Evolutionary conservation across 75 land plant species (phyloP).

Genomic region (Picea glauca): DNA sequence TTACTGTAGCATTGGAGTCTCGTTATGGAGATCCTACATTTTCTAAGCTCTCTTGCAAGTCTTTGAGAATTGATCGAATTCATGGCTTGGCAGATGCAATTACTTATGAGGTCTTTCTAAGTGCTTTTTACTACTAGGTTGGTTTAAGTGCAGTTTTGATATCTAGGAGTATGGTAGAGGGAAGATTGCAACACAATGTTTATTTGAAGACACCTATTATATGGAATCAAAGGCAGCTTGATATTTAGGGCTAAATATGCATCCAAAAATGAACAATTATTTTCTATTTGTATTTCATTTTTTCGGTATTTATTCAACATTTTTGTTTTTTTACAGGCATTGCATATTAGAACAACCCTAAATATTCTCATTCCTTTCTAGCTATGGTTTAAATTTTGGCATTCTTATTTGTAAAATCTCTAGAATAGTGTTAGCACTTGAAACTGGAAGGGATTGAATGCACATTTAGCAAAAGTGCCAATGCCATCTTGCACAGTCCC

Average conservation of each 20-base stretch:
- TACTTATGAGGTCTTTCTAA: constrained; percentile 69
- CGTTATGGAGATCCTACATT: constrained; percentile 83
- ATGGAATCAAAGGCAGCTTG: neutral
- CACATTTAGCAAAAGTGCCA: too few species aligned
- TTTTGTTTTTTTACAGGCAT: neutral
- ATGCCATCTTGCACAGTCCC: too few species aligned
- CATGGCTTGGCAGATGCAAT: constrained; percentile 76
- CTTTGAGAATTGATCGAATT: constrained; percentile 77
- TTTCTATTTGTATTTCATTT: neutral
- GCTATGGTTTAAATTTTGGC: too few species aligned
- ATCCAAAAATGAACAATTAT: neutral
- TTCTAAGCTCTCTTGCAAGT: constrained; percentile 78
- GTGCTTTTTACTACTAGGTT: neutral
- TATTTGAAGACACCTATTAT: neutral
- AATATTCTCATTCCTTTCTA: too few species aligned
- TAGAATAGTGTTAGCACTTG: too few species aligned
- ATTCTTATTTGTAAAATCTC: too few species aligned
- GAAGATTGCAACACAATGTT: too few species aligned
- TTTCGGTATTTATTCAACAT: neutral
- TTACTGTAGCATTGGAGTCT: constrained; percentile 78
- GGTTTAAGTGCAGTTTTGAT: neutral
- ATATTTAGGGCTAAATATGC: neutral
- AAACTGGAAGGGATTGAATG: too few species aligned
- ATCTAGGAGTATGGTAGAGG: neutral
- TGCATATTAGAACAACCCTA: neutral